These are phyloP conservation scores for Coemansia sp. DNA, from an alignment of 192 early-diverging fungal genomes.

Conservation along the genomic window DNA sequence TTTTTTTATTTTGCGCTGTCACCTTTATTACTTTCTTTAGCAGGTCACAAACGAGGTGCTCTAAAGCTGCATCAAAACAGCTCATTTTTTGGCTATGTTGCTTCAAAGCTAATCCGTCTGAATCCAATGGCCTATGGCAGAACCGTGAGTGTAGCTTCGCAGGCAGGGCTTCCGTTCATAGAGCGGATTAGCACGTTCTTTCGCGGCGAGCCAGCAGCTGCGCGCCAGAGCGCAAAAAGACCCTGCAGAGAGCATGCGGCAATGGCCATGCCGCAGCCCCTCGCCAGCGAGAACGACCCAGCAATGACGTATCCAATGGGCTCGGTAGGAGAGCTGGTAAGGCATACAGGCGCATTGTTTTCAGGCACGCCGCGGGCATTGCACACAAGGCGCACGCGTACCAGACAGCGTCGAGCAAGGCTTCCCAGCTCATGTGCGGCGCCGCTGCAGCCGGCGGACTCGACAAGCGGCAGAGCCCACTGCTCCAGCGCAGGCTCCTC, in stretches of 20 bases:
- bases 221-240: slow-evolving; percentile 23
- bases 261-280: slow-evolving; percentile 45
- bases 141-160: slow-evolving; percentile 24
- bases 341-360: slow-evolving; percentile 33
- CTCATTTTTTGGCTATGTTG: too few species aligned
- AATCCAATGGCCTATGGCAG: slow-evolving; percentile 9
- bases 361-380: slow-evolving; percentile 38
- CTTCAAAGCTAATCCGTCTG: too few species aligned
- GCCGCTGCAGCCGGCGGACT: background rate
- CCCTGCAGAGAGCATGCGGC: slow-evolving; percentile 47
- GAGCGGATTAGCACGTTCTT: slow-evolving; percentile 13
- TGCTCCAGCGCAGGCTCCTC: slow-evolving; percentile 2
- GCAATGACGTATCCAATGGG: slow-evolving; percentile 42
- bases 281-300: slow-evolving; percentile 48
- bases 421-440: background rate
- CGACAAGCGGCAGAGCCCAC: slow-evolving; percentile 37
- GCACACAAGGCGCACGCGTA: slow-evolving; percentile 43
- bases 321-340: background rate
- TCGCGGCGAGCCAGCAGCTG: background rate
- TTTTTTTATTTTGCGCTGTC: too few species aligned
- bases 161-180: slow-evolving; percentile 28
- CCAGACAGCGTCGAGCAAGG: slow-evolving; percentile 27
- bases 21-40: background rate
- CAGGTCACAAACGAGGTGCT: too few species aligned
- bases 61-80: too few species aligned